Evolutionary conservation across 1,284 basidiomycete genomes (phyloP).

Genomic region (Psilocybe mexicana): DNA sequence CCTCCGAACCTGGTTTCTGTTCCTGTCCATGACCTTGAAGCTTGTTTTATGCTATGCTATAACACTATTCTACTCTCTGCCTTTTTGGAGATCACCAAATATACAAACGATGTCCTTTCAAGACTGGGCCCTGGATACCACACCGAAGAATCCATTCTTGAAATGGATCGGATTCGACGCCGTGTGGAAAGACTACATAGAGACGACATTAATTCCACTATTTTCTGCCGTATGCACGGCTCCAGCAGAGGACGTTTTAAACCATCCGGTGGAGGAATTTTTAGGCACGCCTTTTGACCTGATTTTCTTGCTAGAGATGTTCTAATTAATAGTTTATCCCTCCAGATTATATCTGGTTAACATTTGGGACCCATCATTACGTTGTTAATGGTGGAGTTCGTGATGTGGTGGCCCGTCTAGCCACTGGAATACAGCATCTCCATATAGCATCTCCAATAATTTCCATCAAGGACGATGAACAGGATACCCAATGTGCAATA

Average conservation of each 20-base stretch:
- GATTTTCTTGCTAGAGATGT: background rate
- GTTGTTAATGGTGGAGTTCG: constrained; percentile 55
- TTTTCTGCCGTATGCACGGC: constrained; percentile 77
- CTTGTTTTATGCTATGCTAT: constrained; percentile 55
- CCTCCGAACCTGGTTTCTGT: constrained; percentile 30
- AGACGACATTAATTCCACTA: constrained; percentile 57
- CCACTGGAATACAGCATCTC: constrained; percentile 43
- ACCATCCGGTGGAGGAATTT: constrained; percentile 62
- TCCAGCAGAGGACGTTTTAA: constrained; percentile 46
- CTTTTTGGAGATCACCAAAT: constrained; percentile 40
- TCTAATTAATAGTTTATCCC: background rate
- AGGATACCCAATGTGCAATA: constrained; percentile 33
- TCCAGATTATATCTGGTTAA: constrained; percentile 64
- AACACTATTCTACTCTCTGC: constrained; percentile 50
- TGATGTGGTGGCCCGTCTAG: constrained; percentile 51
- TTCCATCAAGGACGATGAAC: constrained; percentile 38
- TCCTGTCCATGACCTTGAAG: constrained; percentile 38
- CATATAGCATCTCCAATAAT: constrained; percentile 55
- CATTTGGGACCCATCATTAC: constrained; percentile 62
- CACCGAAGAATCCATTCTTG: constrained; percentile 41
- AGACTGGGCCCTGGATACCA: constrained; percentile 46
- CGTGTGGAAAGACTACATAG: constrained; percentile 55
- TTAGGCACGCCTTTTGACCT: constrained; percentile 44
- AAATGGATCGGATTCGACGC: constrained; percentile 43
- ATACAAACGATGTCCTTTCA: constrained; percentile 41